These are phyloP conservation scores for Saitozyma sp. DNA, from an alignment of 768 basidiomycete species.

Conservation along the genomic window DNA sequence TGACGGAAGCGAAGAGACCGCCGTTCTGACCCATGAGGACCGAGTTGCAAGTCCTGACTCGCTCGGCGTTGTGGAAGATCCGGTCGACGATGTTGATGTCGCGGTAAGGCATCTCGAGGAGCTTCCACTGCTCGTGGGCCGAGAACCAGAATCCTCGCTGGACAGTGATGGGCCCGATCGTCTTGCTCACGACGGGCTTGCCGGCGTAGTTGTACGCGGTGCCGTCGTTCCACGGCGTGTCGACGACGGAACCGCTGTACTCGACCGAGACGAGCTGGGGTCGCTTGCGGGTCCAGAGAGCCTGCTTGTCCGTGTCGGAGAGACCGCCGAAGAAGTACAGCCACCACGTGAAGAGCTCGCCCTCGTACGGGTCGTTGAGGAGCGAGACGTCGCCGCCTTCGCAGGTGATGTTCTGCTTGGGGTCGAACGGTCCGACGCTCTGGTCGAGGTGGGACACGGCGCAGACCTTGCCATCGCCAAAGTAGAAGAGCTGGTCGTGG, in stretches of 20 bases:
- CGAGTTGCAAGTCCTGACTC: conserved; percentile 7
- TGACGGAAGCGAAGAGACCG: conserved; percentile 6
- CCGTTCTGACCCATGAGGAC: conserved; percentile 2
- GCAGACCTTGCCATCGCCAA: background rate
- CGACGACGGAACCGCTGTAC: conserved; percentile 3
- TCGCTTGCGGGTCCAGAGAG: background rate
- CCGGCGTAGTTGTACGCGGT: conserved; percentile 1
- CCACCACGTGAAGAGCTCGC: conserved; percentile 1
- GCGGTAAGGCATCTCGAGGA: conserved; percentile 6
- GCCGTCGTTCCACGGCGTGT: background rate
- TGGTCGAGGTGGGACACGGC: background rate
- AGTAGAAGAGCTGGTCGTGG: conserved; percentile 1
- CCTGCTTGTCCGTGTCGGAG: background rate
- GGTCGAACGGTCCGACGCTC: too few relatives aligned
- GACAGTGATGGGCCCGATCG: conserved; percentile 5
- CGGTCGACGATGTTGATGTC: background rate
- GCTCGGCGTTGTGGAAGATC: conserved; percentile 4
- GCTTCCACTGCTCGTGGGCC: conserved; percentile 6
- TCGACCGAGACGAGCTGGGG: conserved; percentile 6
- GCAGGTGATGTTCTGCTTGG: background rate
- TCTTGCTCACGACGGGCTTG: background rate
- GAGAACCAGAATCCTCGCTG: conserved; percentile 10
- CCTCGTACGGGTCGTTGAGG: conserved; percentile 1
- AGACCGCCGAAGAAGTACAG: conserved; percentile 1
- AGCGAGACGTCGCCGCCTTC: background rate